Base-by-base conservation (phyloP, 345 rosid species). In the Eucalyptus victrix region DNA sequence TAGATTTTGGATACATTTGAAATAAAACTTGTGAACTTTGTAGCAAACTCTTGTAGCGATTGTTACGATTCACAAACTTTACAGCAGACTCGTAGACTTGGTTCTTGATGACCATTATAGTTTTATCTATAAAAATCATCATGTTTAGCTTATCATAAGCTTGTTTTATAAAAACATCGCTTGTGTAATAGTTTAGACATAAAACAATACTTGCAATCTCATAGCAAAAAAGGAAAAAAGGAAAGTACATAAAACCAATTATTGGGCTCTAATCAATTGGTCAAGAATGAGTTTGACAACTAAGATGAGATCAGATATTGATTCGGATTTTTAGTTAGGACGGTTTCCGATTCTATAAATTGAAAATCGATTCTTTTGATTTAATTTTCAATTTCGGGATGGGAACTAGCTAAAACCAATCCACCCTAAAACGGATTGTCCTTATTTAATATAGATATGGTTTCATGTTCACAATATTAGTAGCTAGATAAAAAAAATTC, bases 351-450 rank as follows among this genome's bases (percentile, higher is more conserved):
- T 51, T 51, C 0, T 51, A 51, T 51, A 18, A 51, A 51, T 18
- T 1, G 0, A 51, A 4, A 51, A 51, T 51, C 1, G 2, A 51
- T 0, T 17, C 8, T 51, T 51, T 15, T 51, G 8, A 3, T 51
- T 18, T 51, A 0, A 51, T 51, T 51, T 51, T 0, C 1, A 0
- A 51, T 51, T 51, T 51, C 1, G 0, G 0, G 2, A 18, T 53
- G 24, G 4, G 0, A 19, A 18, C 0, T 3, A 4, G 56, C 4
- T 19, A 2, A 53, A 53, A 53, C 58, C 5, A 53, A 4, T 0
- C 0, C 11, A 53, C 5, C 1, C 11, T 4, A 8, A 19, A 53
- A 19, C 1, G 0, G 0, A 21, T 53, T 5, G 0, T 4, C 5
- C 26, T 53, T 19, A 0, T 1, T 53, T 28, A 13, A 30, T 62